Evolutionary conservation across 441 rosid genomes (phyloP).

Genomic region (Jatropha multifida): DNA sequence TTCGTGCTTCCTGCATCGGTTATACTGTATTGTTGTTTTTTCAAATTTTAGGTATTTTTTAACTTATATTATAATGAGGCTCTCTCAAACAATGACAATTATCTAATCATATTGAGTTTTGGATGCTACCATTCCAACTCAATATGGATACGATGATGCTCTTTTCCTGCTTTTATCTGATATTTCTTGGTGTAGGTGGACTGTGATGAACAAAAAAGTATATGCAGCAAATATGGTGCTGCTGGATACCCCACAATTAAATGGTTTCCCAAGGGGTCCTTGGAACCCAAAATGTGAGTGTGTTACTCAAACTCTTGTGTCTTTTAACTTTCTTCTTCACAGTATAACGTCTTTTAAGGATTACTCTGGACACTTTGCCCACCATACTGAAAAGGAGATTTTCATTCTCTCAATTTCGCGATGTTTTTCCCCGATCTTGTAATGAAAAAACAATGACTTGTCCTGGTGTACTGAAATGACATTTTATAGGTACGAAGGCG

Average conservation of each 20-base stretch:
- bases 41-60: not conserved
- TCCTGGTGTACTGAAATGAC: not conserved
- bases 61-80: no score
- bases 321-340: not conserved
- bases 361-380: not conserved
- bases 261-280: conserved; percentile 92
- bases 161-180: not conserved
- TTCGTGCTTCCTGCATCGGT: not conserved
- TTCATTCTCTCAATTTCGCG: conserved; percentile 4
- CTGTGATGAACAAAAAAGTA: conserved; percentile 80
- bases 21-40: not conserved
- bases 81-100: no score
- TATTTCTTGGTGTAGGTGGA: conserved; percentile 51
- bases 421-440: not conserved
- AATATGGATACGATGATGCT: not conserved
- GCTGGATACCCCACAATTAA: conserved; percentile 87
- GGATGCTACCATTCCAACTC: not conserved
- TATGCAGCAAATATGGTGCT: conserved; percentile 84
- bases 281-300: conserved; percentile 82
- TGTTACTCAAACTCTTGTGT: not conserved
- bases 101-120: not conserved
- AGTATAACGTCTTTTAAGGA: not conserved
- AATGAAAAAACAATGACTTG: not conserved
- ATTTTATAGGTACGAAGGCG: conserved; percentile 73
- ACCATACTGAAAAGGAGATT: not conserved